A percentile compares a stretch with the other conserved stretches of the same genome.
phyloP scores from a whole-genome alignment of 2,329 filamentous ascomycete species.

The Sporothrix curviconia region DNA sequence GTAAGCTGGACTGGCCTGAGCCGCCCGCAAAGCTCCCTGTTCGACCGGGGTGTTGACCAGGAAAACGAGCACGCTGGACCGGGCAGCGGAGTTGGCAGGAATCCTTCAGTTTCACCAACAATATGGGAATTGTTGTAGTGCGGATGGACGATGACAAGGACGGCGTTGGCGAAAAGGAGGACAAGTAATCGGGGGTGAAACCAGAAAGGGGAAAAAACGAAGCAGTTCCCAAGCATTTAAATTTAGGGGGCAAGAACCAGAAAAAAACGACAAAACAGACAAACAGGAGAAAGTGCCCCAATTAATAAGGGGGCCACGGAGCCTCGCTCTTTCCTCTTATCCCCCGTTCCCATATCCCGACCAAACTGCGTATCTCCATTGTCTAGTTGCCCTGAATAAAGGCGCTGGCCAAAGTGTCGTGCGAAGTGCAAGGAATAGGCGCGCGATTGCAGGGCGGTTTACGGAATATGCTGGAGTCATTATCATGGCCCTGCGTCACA shows the following conservation, averaged over 20 bases:
- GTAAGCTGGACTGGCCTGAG: background rate
- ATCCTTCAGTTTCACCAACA: background rate
- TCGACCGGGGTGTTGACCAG: background rate
- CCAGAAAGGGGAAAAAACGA: background rate
- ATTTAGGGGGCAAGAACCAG: no score
- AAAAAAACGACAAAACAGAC: no score
- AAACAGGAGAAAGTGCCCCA: background rate
- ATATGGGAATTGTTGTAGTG: background rate
- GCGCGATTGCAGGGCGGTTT: no score
- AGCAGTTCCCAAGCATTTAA: no score
- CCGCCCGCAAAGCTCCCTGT: background rate
- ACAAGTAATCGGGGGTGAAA: no score
- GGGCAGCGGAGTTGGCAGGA: background rate
- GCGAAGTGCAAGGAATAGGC: no score
- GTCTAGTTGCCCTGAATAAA: no score
- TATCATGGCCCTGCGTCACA: background rate
- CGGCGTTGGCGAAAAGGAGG: background rate
- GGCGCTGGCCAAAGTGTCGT: no score
- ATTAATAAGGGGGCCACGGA: conserved; percentile 4
- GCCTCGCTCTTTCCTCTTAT: background rate
- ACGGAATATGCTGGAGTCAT: conserved; percentile 9
- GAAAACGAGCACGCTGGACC: background rate
- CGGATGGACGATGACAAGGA: background rate
- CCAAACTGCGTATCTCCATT: background rate
- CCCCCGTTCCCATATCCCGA: background rate